Conservation (phyloP, 2,329 filamentous ascomycete genomes). For the Cladosporium sp. region DNA sequence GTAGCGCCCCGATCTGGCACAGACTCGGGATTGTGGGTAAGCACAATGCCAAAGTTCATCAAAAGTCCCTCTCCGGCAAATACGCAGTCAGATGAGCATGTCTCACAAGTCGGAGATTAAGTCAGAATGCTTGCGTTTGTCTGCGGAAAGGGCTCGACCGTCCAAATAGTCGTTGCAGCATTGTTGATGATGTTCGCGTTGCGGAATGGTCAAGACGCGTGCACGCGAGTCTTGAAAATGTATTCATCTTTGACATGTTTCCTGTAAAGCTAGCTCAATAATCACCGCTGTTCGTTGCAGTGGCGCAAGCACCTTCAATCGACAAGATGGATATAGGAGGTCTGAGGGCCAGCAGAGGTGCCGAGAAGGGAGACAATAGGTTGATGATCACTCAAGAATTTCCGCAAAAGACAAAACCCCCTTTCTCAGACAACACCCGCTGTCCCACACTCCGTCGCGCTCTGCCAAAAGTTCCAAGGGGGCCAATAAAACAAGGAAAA, state of each 20-base stretch:
- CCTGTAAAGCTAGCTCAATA: conserved; percentile 1
- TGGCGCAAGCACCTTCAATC: not conserved
- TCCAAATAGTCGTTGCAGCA: too few species aligned
- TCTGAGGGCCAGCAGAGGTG: not conserved
- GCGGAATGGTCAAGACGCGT: too few species aligned
- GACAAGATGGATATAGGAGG: not conserved
- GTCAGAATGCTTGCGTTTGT: not conserved
- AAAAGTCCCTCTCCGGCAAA: not conserved
- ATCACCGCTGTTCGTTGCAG: not conserved
- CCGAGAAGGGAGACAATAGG: not conserved
- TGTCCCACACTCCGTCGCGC: conserved; percentile 7
- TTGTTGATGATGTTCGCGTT: too few species aligned
- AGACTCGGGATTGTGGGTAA: not conserved
- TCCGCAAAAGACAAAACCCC: conserved; percentile 11
- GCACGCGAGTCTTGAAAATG: not conserved
- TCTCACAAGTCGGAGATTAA: conserved; percentile 5
- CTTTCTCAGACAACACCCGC: conserved; percentile 1
- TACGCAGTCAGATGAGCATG: not conserved
- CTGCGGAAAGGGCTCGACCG: not conserved
- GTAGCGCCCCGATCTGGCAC: not conserved
- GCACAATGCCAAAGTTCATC: not conserved
- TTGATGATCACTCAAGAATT: conserved; percentile 14
- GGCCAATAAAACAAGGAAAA: conserved; percentile 12
- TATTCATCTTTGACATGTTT: conserved; percentile 9
- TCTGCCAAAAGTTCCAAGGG: conserved; percentile 9